Conservation (phyloP, 2,329 filamentous ascomycete species). For the Clonostachys rhizophaga region DNA sequence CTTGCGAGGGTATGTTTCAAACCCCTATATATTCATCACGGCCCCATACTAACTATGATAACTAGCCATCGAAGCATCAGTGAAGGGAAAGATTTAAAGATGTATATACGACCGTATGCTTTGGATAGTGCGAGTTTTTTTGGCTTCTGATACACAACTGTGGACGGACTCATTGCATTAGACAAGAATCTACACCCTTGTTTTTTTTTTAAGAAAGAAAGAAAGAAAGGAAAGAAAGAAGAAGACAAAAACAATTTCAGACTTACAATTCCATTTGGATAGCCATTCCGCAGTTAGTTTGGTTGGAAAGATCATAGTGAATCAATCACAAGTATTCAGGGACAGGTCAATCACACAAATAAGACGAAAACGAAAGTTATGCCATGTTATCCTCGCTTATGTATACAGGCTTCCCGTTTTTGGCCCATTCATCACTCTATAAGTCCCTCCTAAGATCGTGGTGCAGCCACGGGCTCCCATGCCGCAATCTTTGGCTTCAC, state of each 20-base stretch:
- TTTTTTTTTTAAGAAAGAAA: too few relatives aligned
- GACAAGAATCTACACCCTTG: too few relatives aligned
- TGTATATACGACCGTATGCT: neutral
- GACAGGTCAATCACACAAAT: too few relatives aligned
- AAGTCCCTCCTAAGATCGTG: slow-evolving; percentile 16
- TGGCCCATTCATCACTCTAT: neutral
- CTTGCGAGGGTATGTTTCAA: slow-evolving; percentile 64
- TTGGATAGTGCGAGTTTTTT: neutral
- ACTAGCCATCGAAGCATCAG: slow-evolving; percentile 32
- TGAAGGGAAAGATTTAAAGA: slow-evolving; percentile 23
- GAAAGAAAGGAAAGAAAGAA: too few relatives aligned
- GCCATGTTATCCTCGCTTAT: slow-evolving; percentile 11
- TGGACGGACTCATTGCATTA: too few relatives aligned
- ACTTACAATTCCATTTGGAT: too few relatives aligned
- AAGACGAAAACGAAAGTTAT: too few relatives aligned
- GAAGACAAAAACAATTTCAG: too few relatives aligned
- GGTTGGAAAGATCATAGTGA: too few relatives aligned
- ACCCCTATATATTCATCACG: neutral
- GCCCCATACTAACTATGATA: slow-evolving; percentile 11
- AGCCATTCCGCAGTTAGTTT: too few relatives aligned
- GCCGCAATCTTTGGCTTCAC: slow-evolving; percentile 46
- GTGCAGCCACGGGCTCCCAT: slow-evolving; percentile 43
- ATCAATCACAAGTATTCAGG: too few relatives aligned
- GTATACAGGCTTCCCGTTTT: slow-evolving; percentile 14
- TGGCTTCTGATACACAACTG: too few relatives aligned